Evolutionary conservation across 257 asterid species (phyloP), one percentile per base, ranked within the genome.

Genomic region (Solanum ossicruentum): DNA sequence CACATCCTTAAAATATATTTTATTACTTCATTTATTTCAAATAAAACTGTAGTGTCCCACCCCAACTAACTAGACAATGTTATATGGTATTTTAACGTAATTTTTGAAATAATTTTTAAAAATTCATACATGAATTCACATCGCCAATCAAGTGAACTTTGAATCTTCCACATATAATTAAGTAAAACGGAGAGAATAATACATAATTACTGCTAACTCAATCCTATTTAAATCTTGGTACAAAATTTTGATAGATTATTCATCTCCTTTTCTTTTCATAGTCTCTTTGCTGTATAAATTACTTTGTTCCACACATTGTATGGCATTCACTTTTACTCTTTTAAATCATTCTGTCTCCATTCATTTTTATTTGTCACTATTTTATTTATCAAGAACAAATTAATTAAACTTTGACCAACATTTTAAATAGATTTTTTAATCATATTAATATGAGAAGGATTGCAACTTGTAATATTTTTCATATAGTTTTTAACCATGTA

Each of bases 341-440:
- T 39, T 9, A 18, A 11, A 15, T 9, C 0, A 36, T 17, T 8
- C 0, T 17, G 0, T 0, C 6, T 36, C 6, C 39, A 4, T 36
- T 36, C 39, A 4, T 36, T 0, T 36, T 36, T 4, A 36, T 6
- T 3, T 36, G 41, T 36, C 41, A 0, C 0, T 36, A 36, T 36
- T 36, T 36, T 1, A 36, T 5, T 4, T 36, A 36, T 36, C 1
- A 5, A 36, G 6, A 3, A 4, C 1, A 36, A 36, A 36, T 36
- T 36, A 36, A 0, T 3, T 36, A 5, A 36, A 5, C 6, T 36
- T 36, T 36, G 6, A 36, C 1, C 7, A 3, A 36, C 1, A 36
- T 36, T 36, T 36, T 36, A 36, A 2, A 36, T 36, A 0, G 0
- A 4, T 4, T 36, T 36, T 36, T 36, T 36, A 0, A 36, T 36